These are phyloP conservation scores for Gnetum montanum DNA, from an alignment of 75 land plant species.

Conservation along the genomic window DNA sequence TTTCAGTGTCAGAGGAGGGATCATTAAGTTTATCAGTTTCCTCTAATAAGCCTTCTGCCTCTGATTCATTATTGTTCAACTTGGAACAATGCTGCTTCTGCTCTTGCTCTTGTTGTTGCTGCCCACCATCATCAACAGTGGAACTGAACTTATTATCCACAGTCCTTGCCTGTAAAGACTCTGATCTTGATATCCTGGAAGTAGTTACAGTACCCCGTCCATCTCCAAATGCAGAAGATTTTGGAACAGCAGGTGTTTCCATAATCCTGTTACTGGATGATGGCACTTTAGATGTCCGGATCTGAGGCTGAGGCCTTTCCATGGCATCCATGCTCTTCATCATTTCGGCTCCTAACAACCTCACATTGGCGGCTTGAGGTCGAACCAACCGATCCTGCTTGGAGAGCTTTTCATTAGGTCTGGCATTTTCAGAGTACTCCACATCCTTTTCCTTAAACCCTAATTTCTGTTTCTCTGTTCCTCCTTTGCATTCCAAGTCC, in stretches of 20 bases:
- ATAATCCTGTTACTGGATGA: neutral
- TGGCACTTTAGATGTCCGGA: neutral
- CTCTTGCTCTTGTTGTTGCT: neutral
- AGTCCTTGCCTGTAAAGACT: neutral
- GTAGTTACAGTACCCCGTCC: neutral
- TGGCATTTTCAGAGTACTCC: neutral
- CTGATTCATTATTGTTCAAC: neutral
- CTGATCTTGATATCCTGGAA: neutral
- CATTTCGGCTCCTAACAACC: neutral
- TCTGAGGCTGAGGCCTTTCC: too few species aligned
- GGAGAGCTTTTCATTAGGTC: neutral
- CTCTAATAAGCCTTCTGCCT: too few species aligned
- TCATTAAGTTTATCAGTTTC: neutral
- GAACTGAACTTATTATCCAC: neutral
- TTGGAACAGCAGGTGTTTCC: too few species aligned
- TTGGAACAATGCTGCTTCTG: neutral
- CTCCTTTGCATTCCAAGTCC: neutral
- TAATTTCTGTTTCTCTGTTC: neutral
- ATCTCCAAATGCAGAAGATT: too few species aligned
- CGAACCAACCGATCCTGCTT: neutral
- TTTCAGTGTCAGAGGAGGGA: neutral
- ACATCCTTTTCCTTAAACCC: neutral
- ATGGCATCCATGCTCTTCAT: neutral
- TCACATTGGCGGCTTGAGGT: neutral
- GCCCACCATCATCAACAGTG: neutral